A percentile compares a stretch with the other conserved stretches of the same genome.
phyloP scores from a whole-genome alignment of 768 basidiomycete genomes.

The Boletus eberwhitei region DNA sequence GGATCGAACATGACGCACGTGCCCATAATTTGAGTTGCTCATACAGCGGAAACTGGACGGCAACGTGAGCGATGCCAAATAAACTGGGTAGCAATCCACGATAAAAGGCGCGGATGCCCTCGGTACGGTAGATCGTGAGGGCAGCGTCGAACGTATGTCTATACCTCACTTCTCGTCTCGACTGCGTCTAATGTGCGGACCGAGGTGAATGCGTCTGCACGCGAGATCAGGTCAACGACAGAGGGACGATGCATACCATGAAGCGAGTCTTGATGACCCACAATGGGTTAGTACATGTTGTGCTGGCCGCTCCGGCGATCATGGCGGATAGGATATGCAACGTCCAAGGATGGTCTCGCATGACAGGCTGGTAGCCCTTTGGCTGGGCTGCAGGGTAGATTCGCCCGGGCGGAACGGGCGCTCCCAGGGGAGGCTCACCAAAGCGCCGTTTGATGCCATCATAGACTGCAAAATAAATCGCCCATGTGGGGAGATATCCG shows the following conservation, averaged over 20 bases:
- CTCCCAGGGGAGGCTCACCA: constrained; percentile 59
- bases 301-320: constrained; percentile 91
- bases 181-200: constrained; percentile 66
- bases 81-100: constrained; percentile 91
- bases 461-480: constrained; percentile 97
- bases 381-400: constrained; percentile 81
- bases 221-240: background rate
- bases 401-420: constrained; percentile 36
- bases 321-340: constrained; percentile 93
- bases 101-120: constrained; percentile 89
- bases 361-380: constrained; percentile 80
- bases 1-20: constrained; percentile 52
- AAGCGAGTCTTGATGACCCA: constrained; percentile 99
- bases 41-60: constrained; percentile 96
- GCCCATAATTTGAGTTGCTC: constrained; percentile 86
- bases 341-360: constrained; percentile 80
- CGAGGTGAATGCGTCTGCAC: constrained; percentile 5
- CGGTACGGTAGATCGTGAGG: constrained; percentile 81
- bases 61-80: constrained; percentile 91
- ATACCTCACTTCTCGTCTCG: constrained; percentile 73
- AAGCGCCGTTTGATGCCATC: constrained; percentile 89
- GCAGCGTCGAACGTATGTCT: constrained; percentile 90
- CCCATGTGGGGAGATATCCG: constrained; percentile 98
- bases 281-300: constrained; percentile 90
- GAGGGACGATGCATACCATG: constrained; percentile 63